Percentiles rank a stretch among this genome's conserved stretches.
Evolutionary conservation across 1,284 basidiomycete species (phyloP).

Genomic region (Trametes hirsuta): DNA sequence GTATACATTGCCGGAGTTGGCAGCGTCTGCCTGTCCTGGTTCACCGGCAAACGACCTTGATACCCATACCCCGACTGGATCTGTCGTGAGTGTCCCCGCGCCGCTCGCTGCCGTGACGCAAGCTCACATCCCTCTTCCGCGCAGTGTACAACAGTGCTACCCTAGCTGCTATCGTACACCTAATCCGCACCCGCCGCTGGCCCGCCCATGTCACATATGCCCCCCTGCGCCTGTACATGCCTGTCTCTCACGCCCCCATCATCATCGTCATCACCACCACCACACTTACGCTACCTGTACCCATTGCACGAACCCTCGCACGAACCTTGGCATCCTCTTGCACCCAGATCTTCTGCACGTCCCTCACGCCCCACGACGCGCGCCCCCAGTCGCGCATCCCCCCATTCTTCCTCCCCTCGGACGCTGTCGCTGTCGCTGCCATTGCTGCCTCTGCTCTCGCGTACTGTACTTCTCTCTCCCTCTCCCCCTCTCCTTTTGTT

Average conservation of each 20-base stretch:
- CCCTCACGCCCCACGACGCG: conserved; percentile 4
- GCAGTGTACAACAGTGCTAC: conserved; percentile 28
- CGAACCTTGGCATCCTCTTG: not conserved
- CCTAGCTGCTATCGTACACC: conserved; percentile 26
- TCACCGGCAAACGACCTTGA: conserved; percentile 63
- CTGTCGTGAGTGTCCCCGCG: conserved; percentile 14
- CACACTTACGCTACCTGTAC: not conserved
- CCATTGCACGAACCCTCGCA: not conserved
- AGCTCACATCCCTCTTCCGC: not conserved
- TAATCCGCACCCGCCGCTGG: conserved; percentile 23
- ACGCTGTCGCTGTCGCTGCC: not conserved
- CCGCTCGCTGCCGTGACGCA: not conserved
- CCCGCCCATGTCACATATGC: conserved; percentile 16
- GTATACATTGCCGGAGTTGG: conserved; percentile 74
- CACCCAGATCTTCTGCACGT: not conserved
- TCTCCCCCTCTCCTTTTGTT: no score
- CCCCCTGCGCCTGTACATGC: conserved; percentile 17
- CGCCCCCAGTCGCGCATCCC: not conserved
- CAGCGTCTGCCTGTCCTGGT: conserved; percentile 77
- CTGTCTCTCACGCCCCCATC: not conserved
- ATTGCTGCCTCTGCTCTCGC: conserved; percentile 8
- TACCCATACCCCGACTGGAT: conserved; percentile 12
- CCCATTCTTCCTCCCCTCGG: not conserved
- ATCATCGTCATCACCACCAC: not conserved
- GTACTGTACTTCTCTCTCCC: conserved; percentile 13